Conservation (phyloP, 805 yeast species). For the Hermanozyma aechmeae region DNA sequence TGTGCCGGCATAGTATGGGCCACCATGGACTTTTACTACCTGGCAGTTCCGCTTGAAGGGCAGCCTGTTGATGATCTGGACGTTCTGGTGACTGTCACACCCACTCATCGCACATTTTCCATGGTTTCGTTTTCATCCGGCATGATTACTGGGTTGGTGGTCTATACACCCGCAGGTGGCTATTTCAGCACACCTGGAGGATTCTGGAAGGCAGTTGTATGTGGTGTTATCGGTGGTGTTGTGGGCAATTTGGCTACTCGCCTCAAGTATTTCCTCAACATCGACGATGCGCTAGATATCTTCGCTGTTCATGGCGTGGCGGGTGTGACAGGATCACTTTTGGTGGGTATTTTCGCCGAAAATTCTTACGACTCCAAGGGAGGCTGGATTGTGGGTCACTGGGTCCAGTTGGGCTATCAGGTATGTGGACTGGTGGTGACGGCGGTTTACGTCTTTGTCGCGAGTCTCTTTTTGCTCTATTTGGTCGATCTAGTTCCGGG, state of each 20-base stretch:
- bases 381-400: slow-evolving; percentile 32
- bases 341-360: slow-evolving; percentile 33
- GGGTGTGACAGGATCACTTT: slow-evolving; percentile 30
- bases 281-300: slow-evolving; percentile 36
- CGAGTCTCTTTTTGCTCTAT: slow-evolving; percentile 23
- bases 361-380: slow-evolving; percentile 21
- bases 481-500: slow-evolving; percentile 32
- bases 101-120: slow-evolving; percentile 21
- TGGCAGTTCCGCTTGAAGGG: slow-evolving; percentile 29
- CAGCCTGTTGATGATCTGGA: no score
- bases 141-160: slow-evolving; percentile 32
- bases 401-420: slow-evolving; percentile 34
- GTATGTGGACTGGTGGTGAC: slow-evolving; percentile 26
- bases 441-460: slow-evolving; percentile 22
- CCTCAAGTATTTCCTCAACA: slow-evolving; percentile 25
- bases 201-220: slow-evolving; percentile 32
- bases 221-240: slow-evolving; percentile 29
- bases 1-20: slow-evolving; percentile 29
- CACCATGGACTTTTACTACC: slow-evolving; percentile 27
- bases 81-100: no score
- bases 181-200: slow-evolving; percentile 23
- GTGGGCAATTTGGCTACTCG: slow-evolving; percentile 29
- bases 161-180: slow-evolving; percentile 36
- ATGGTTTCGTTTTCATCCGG: slow-evolving; percentile 32
- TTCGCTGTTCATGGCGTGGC: slow-evolving; percentile 36